phyloP scores from a whole-genome alignment of 768 basidiomycete genomes.

The Suillus weaverae region DNA sequence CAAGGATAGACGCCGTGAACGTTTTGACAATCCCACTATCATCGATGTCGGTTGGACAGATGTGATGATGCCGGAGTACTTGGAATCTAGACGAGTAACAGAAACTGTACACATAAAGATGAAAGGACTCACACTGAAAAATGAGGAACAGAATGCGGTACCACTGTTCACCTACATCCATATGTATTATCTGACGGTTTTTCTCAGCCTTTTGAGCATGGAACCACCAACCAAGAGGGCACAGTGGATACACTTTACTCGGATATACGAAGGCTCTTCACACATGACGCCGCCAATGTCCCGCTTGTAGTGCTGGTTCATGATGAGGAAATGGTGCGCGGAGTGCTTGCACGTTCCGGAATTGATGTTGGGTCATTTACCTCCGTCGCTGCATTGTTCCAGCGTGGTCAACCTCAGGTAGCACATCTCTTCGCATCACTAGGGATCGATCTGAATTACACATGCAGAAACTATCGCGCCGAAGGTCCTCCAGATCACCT shows the following conservation, averaged over 20 bases:
- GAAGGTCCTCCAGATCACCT: slow-evolving; percentile 12
- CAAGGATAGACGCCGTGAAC: slow-evolving; percentile 34
- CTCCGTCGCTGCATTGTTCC: slow-evolving; percentile 28
- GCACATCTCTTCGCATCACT: background rate
- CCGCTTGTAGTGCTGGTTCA: slow-evolving; percentile 52
- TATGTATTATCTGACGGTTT: slow-evolving; percentile 7
- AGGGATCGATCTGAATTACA: background rate
- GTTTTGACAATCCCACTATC: slow-evolving; percentile 33
- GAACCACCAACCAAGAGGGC: slow-evolving; percentile 9
- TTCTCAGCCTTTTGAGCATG: slow-evolving; percentile 17
- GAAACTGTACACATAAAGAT: slow-evolving; percentile 23
- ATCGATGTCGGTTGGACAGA: slow-evolving; percentile 47
- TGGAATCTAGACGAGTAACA: slow-evolving; percentile 15
- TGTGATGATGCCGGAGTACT: slow-evolving; percentile 28
- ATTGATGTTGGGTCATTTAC: slow-evolving; percentile 44
- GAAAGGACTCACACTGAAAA: slow-evolving; percentile 1
- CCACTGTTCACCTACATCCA: background rate
- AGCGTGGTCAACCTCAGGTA: slow-evolving; percentile 6
- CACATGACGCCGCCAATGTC: slow-evolving; percentile 15
- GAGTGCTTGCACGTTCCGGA: slow-evolving; percentile 41
- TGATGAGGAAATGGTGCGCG: slow-evolving; percentile 38
- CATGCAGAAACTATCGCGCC: slow-evolving; percentile 11
- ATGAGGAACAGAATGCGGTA: slow-evolving; percentile 19
- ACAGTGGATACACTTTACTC: slow-evolving; percentile 7
- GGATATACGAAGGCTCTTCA: slow-evolving; percentile 23